Conservation (phyloP, 257 asterid species). For the Petunia axillaris region DNA sequence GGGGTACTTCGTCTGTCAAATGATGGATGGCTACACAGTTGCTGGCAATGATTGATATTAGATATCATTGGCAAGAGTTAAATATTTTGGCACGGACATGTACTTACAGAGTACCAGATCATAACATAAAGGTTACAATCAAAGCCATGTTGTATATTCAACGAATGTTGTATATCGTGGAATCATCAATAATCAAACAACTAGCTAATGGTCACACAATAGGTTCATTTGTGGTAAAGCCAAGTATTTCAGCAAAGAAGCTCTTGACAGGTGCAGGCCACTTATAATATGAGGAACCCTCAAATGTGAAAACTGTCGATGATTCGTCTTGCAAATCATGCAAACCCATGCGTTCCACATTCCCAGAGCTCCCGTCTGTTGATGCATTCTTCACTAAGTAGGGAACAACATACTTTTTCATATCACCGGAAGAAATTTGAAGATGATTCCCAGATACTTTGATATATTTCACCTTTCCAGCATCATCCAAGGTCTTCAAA, state of each 20-base stretch:
- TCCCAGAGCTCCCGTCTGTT: neutral
- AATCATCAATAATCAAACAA: neutral
- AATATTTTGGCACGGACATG: neutral
- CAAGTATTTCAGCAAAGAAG: conserved; percentile 49
- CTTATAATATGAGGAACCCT: conserved; percentile 41
- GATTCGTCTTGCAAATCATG: conserved; percentile 16
- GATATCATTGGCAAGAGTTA: neutral
- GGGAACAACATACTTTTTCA: conserved; percentile 70
- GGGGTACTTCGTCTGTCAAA: no score
- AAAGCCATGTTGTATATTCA: neutral
- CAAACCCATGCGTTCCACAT: neutral
- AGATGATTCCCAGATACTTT: conserved; percentile 80
- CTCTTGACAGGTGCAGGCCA: conserved; percentile 46
- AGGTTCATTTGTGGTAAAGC: conserved; percentile 34
- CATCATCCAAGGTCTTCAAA: conserved; percentile 63
- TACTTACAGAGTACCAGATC: neutral
- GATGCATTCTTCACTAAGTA: conserved; percentile 51
- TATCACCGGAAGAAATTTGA: conserved; percentile 66
- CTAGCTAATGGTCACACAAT: neutral
- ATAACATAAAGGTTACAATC: neutral
- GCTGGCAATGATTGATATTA: neutral
- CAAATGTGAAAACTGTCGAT: conserved; percentile 24
- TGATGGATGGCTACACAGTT: neutral
- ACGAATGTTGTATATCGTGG: neutral
- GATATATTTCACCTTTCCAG: conserved; percentile 66